phyloP scores from a whole-genome alignment of 2,329 filamentous ascomycete species.

The Fusarium abutilonis region DNA sequence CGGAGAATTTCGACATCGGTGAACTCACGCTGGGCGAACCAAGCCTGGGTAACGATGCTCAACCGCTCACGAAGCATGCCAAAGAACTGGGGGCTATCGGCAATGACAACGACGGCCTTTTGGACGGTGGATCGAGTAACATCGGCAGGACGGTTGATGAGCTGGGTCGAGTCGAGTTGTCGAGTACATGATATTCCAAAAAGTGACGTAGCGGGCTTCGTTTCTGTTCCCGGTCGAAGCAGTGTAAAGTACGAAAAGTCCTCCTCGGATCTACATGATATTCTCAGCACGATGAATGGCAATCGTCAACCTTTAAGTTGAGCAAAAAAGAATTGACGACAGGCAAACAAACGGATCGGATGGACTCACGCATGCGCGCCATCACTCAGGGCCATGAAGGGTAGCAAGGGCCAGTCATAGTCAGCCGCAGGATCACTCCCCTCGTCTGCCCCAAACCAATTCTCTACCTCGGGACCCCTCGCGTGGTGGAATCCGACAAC shows the following conservation, averaged over 20 bases:
- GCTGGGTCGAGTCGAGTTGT: slow-evolving; percentile 81
- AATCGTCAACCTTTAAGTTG: background rate
- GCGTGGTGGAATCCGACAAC: slow-evolving; percentile 89
- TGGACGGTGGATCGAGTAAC: slow-evolving; percentile 98
- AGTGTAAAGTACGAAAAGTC: slow-evolving; percentile 99
- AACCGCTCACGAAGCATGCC: slow-evolving; percentile 90
- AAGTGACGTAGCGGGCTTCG: slow-evolving; percentile 76
- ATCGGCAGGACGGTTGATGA: slow-evolving; percentile 82
- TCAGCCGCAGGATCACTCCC: slow-evolving; percentile 80
- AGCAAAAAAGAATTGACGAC: background rate
- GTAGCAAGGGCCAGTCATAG: slow-evolving; percentile 90
- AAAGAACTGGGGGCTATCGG: slow-evolving; percentile 88
- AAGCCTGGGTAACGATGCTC: slow-evolving; percentile 89
- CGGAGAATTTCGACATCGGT: slow-evolving; percentile 88
- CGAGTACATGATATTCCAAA: slow-evolving; percentile 97
- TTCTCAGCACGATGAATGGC: slow-evolving; percentile 28
- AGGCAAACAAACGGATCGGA: background rate
- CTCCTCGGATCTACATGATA: slow-evolving; percentile 76
- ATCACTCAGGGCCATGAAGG: slow-evolving; percentile 97
- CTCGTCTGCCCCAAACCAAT: slow-evolving; percentile 82
- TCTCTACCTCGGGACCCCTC: slow-evolving; percentile 89
- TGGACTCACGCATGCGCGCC: slow-evolving; percentile 86
- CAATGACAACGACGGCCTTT: slow-evolving; percentile 96
- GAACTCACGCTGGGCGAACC: slow-evolving; percentile 96
- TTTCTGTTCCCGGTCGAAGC: slow-evolving; percentile 67